Base-by-base conservation (phyloP, 2,329 filamentous ascomycete genomes). In the Pseudohalonectria lignicola region DNA sequence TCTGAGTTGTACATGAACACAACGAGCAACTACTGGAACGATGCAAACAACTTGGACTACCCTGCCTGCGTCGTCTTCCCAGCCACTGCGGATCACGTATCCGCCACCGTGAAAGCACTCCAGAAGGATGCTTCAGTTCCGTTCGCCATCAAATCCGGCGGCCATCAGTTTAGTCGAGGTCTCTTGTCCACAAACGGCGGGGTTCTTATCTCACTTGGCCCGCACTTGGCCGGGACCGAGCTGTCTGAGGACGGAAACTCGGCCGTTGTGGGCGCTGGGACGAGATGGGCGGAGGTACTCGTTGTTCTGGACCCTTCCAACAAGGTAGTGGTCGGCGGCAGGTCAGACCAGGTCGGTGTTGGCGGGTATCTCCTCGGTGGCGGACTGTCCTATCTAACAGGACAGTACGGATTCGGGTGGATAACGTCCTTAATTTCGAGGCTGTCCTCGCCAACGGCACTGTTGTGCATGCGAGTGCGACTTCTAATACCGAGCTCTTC, bases 101-200 rank as follows among this genome's bases (percentile, higher is more conserved):
- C n/a, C n/a, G n/a, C n/a, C n/a, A n/a, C n/a, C n/a, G n/a, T n/a
- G n/a, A n/a, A n/a, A n/a, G n/a, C n/a, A n/a, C n/a, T n/a, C n/a
- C n/a, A n/a, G n/a, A n/a, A n/a, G n/a, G n/a, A n/a, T n/a, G n/a
- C n/a, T n/a, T n/a, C n/a, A n/a, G 29, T 31, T 13, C 13, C 6
- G 6, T 76, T 76, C 50, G 62, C 69, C 3, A 59, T 69, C 42
- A 67, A 67, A 26, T 41, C 39, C 12, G 41, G 71, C n/a, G 71
- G 72, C 1, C 71, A 75, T 51, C 62, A 61, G 2, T 55, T 63
- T 3, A 68, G 65, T 41, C 51, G 58, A 0, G 61, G 59, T 4
- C 56, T 58, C 2, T 63, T 64, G 6, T 74, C 60, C 46, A 59
- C 59, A 39, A 45, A 53, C 5, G 45, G 46, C 12, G 60, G 64